These are phyloP conservation scores for Podila epigama DNA, from an alignment of 192 early-diverging fungal genomes.

Conservation along the genomic window DNA sequence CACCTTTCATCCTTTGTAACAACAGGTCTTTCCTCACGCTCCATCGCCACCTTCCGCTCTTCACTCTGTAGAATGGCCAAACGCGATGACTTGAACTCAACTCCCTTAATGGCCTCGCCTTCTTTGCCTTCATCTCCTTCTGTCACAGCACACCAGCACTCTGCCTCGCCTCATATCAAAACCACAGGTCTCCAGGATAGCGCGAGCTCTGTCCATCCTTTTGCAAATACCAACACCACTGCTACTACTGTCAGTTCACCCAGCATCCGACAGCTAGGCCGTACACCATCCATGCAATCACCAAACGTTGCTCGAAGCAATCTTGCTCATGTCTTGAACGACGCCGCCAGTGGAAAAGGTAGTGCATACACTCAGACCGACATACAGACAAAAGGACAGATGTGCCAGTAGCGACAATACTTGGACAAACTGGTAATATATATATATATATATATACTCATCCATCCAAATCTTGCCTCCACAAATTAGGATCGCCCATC, in stretches of 20 bases:
- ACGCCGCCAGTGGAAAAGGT: background rate
- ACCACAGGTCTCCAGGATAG: background rate
- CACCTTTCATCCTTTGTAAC: background rate
- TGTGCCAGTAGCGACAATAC: background rate
- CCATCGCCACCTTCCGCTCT: background rate
- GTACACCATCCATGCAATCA: constrained; percentile 2
- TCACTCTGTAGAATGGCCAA: constrained; percentile 18
- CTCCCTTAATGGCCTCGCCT: constrained; percentile 1
- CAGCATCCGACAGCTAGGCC: background rate
- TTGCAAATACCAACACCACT: background rate
- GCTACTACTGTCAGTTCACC: constrained; percentile 4
- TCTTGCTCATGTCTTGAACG: background rate
- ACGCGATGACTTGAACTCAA: constrained; percentile 14
- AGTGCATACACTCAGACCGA: background rate
- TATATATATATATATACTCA: background rate
- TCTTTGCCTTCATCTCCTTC: background rate
- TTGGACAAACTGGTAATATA: background rate
- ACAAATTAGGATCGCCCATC: constrained; percentile 19
- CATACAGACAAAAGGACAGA: background rate
- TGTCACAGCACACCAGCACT: background rate
- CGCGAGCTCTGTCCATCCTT: constrained; percentile 1
- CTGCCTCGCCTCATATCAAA: background rate
- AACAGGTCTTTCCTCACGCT: background rate
- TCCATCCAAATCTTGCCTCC: no score
- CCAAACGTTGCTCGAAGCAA: background rate